Evolutionary conservation across 1,284 basidiomycete genomes (phyloP).

Genomic region (Heliocybe sulcata): DNA sequence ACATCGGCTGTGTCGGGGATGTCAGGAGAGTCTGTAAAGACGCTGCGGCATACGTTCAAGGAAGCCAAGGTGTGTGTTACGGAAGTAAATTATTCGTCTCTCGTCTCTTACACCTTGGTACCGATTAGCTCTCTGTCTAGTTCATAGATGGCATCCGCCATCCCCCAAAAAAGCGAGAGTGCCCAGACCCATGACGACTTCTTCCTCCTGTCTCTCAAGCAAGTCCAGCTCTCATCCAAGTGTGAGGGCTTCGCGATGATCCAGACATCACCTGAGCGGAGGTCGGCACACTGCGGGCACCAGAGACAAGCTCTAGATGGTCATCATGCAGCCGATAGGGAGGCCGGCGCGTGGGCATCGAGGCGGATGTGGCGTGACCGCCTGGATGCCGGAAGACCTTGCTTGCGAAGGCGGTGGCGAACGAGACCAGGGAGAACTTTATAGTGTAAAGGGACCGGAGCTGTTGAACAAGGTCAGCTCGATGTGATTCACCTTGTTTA

Average conservation of each 20-base stretch:
- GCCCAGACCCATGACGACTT: conserved; percentile 60
- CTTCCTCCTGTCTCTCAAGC: conserved; percentile 79
- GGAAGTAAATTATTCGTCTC: background rate
- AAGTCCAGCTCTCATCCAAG: conserved; percentile 93
- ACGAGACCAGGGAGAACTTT: conserved; percentile 91
- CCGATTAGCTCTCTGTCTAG: conserved; percentile 81
- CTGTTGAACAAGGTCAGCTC: conserved; percentile 82
- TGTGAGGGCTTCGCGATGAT: conserved; percentile 97
- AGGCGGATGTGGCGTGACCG: conserved; percentile 88
- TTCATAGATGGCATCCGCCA: conserved; percentile 97
- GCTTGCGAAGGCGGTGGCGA: conserved; percentile 94
- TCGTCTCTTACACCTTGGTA: conserved; percentile 19
- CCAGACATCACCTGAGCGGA: conserved; percentile 92
- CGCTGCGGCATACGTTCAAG: conserved; percentile 92
- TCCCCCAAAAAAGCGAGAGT: conserved; percentile 95
- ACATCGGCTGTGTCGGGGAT: conserved; percentile 95
- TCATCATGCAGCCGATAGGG: conserved; percentile 92
- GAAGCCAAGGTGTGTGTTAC: conserved; percentile 81
- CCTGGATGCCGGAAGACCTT: conserved; percentile 97
- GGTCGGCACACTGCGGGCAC: conserved; percentile 87
- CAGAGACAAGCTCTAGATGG: conserved; percentile 93
- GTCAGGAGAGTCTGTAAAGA: conserved; percentile 97
- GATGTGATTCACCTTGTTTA: background rate
- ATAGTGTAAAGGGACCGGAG: conserved; percentile 98
- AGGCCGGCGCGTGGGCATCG: conserved; percentile 87